Evolutionary conservation across 371 early-diverging fungal genomes (phyloP).

Genomic region (Mucor sp.): DNA sequence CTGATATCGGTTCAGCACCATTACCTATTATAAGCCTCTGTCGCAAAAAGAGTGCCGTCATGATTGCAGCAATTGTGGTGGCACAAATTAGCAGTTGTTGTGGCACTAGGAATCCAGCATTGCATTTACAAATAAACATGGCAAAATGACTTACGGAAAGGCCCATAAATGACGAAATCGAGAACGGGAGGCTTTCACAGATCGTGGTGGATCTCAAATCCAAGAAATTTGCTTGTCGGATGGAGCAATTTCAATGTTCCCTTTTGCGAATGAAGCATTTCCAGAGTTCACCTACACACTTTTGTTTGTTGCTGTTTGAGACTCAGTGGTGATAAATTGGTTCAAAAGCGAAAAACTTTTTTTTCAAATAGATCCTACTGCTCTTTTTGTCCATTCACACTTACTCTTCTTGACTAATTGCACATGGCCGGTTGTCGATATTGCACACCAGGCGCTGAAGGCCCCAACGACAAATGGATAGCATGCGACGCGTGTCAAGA

Average conservation of each 20-base stretch:
- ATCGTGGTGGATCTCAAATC: not conserved
- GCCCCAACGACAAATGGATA: slow-evolving; percentile 46
- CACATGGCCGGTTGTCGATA: slow-evolving; percentile 9
- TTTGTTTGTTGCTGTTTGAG: not conserved
- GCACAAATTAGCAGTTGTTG: not conserved
- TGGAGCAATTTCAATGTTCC: not conserved
- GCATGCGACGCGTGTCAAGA: slow-evolving; percentile 69
- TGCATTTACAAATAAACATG: not conserved
- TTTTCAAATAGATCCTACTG: not conserved
- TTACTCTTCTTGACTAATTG: not conserved
- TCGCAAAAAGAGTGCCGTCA: not conserved
- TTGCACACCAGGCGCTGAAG: not conserved
- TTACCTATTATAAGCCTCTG: not conserved
- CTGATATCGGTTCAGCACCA: too few species aligned
- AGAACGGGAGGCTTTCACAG: too few species aligned
- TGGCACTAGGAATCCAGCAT: not conserved
- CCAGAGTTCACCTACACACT: not conserved
- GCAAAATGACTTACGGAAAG: too few species aligned
- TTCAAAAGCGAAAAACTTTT: slow-evolving; percentile 4
- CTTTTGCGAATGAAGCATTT: not conserved
- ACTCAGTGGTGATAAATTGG: not conserved
- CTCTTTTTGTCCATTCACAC: not conserved
- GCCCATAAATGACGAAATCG: too few species aligned
- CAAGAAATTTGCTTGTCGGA: not conserved
- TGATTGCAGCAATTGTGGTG: not conserved